Evolutionary conservation across 345 rosid species (phyloP).

Genomic region (Schrenkiella parvula): DNA sequence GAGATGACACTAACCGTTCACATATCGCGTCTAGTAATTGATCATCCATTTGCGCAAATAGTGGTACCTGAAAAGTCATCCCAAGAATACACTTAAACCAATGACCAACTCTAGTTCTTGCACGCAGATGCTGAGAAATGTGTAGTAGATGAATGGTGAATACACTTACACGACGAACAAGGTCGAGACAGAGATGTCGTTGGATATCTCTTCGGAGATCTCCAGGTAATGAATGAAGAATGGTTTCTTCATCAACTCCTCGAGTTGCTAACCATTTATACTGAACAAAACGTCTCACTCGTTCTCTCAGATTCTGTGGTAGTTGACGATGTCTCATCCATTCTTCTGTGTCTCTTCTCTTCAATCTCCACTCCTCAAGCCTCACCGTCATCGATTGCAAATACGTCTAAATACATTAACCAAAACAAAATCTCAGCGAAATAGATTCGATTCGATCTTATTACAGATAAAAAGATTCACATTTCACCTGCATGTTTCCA

Average conservation of each 20-base stretch:
- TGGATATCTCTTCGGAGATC: conserved; percentile 76
- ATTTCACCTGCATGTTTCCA: conserved; percentile 60
- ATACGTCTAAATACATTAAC: conserved; percentile 46
- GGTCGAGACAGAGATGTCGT: conserved; percentile 77
- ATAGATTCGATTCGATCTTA: conserved; percentile 13
- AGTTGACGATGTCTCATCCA: conserved; percentile 74
- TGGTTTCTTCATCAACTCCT: conserved; percentile 73
- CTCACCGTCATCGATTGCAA: conserved; percentile 68
- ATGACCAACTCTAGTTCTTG: background rate
- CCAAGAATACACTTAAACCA: background rate
- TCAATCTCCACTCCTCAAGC: conserved; percentile 74
- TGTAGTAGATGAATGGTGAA: background rate
- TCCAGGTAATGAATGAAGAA: conserved; percentile 53
- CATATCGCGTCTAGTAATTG: conserved; percentile 67
- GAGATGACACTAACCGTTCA: conserved; percentile 50
- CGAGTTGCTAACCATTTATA: conserved; percentile 76
- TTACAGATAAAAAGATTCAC: conserved; percentile 7
- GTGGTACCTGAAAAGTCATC: conserved; percentile 41
- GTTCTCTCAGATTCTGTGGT: conserved; percentile 47
- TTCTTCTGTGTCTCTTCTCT: conserved; percentile 64
- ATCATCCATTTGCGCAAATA: conserved; percentile 67
- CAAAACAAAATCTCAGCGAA: background rate
- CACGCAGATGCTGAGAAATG: background rate
- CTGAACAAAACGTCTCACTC: conserved; percentile 55
- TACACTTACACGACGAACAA: conserved; percentile 68